These are phyloP conservation scores for Artemisia argyi DNA, from an alignment of 129 eudicot species.

Conservation along the genomic window DNA sequence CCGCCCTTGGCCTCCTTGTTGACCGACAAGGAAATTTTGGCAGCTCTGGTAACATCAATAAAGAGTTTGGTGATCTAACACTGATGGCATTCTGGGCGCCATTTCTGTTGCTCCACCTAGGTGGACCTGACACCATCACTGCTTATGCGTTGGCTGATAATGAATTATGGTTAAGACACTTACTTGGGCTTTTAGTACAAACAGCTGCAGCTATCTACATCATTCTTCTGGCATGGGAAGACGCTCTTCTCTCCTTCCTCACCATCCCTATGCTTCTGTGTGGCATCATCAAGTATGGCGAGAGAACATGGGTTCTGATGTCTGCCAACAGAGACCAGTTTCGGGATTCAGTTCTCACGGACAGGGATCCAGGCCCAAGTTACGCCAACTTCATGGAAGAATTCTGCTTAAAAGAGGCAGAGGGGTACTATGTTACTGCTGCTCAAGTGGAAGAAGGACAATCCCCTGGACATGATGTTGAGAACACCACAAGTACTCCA, in stretches of 20 bases:
- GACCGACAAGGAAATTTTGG: too few relatives aligned
- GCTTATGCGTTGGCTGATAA: too few relatives aligned
- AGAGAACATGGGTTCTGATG: background rate
- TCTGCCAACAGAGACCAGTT: background rate
- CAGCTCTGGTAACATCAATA: too few relatives aligned
- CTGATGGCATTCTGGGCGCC: too few relatives aligned
- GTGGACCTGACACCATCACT: too few relatives aligned
- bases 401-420: background rate
- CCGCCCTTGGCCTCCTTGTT: too few relatives aligned
- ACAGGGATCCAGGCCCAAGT: background rate
- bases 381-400: background rate
- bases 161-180: too few relatives aligned
- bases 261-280: background rate
- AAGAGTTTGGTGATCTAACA: too few relatives aligned
- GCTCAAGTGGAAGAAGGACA: background rate
- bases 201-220: too few relatives aligned
- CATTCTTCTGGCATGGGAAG: background rate
- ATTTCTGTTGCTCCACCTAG: too few relatives aligned
- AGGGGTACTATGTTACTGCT: background rate
- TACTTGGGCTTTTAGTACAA: too few relatives aligned
- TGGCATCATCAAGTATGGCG: background rate
- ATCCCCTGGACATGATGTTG: background rate
- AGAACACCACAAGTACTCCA: background rate
- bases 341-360: background rate
- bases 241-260: background rate